A percentile compares a stretch with the other conserved stretches of the same genome.
These are phyloP conservation scores for Jackrogersella minutella DNA, from an alignment of 495 filamentous ascomycete species.

Conservation along the genomic window DNA sequence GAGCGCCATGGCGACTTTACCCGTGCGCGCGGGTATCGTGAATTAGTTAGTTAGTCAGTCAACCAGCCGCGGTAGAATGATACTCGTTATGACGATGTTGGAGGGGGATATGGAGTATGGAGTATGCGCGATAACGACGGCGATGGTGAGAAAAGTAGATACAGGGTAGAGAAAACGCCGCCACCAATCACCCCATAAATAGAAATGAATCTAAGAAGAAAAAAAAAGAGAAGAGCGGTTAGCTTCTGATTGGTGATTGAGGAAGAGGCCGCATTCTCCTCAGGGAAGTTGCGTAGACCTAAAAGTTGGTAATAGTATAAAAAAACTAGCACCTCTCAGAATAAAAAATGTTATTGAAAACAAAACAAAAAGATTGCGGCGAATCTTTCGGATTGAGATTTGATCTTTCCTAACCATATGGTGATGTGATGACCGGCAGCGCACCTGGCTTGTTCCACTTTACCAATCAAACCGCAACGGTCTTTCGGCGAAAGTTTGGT, in stretches of 20 bases:
- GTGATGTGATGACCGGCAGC: slow-evolving; percentile 32
- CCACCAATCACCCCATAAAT: slow-evolving; percentile 18
- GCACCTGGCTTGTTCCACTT: not conserved
- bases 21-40: slow-evolving; percentile 8
- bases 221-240: slow-evolving; percentile 23
- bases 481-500: slow-evolving; percentile 36
- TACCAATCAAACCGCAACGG: slow-evolving; percentile 35
- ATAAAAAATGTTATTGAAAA: not conserved
- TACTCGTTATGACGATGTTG: not conserved
- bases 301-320: not conserved
- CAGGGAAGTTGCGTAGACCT: slow-evolving; percentile 7
- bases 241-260: slow-evolving; percentile 33
- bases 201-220: slow-evolving; percentile 27
- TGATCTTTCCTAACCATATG: slow-evolving; percentile 11
- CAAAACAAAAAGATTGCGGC: slow-evolving; percentile 26
- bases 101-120: not conserved
- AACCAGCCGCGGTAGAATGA: slow-evolving; percentile 5
- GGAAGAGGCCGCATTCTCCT: slow-evolving; percentile 39
- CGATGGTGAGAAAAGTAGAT: not conserved
- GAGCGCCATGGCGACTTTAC: slow-evolving; percentile 42
- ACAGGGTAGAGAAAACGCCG: not conserved
- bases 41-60: too few species aligned
- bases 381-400: slow-evolving; percentile 27
- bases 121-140: slow-evolving; percentile 19
- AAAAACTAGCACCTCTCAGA: slow-evolving; percentile 2